Conservation (phyloP, 768 basidiomycete genomes). For the Amanita jacksonii region DNA sequence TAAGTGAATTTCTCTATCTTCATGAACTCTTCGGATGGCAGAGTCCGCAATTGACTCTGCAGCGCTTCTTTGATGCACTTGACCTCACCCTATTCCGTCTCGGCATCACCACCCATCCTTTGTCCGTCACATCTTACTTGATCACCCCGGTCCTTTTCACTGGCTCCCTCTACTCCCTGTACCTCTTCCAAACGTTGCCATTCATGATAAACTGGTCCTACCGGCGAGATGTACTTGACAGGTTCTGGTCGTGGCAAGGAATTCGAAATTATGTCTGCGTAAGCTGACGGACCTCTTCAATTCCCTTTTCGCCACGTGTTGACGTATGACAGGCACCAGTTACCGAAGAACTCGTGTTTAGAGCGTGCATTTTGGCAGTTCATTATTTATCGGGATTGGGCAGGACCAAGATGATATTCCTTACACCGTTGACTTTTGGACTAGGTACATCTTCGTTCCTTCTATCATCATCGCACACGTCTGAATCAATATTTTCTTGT, state of each 20-base stretch:
- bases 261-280: constrained; percentile 60
- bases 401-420: constrained; percentile 54
- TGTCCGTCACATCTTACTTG: constrained; percentile 40
- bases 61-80: constrained; percentile 21
- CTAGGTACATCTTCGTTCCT: constrained; percentile 43
- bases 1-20: constrained; percentile 11
- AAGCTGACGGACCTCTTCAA: background rate
- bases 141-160: constrained; percentile 66
- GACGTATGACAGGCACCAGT: constrained; percentile 59
- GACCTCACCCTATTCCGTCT: constrained; percentile 8
- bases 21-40: no score
- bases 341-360: constrained; percentile 89
- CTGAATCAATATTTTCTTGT: background rate
- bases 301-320: constrained; percentile 10
- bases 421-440: constrained; percentile 83
- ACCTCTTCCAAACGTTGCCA: constrained; percentile 38
- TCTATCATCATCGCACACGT: background rate
- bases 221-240: constrained; percentile 24
- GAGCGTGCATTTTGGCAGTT: constrained; percentile 71
- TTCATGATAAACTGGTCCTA: constrained; percentile 44
- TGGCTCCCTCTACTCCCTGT: constrained; percentile 64
- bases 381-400: constrained; percentile 60
- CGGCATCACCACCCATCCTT: constrained; percentile 3
- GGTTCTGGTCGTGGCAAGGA: constrained; percentile 46
- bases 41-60: no score